Evolutionary conservation across 148 eudicot species (phyloP).

Genomic region (Heliamphora exappendiculata): DNA sequence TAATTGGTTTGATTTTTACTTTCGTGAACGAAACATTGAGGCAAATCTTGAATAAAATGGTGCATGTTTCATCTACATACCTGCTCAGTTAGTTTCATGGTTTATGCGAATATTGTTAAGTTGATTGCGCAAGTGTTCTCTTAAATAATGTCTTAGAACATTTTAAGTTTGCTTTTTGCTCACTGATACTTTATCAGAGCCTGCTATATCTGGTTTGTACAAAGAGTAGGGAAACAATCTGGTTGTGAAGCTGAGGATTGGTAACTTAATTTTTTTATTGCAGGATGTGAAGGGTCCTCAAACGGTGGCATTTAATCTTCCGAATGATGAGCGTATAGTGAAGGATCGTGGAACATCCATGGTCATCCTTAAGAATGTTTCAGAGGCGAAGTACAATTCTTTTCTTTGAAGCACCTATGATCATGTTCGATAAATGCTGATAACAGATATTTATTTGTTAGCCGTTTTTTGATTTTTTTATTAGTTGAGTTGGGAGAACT

Average conservation of each 20-base stretch:
- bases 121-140: neutral
- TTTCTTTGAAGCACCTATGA: neutral
- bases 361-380: slow-evolving; percentile 97
- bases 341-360: slow-evolving; percentile 93
- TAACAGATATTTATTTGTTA: neutral
- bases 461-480: neutral
- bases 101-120: neutral
- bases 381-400: slow-evolving; percentile 85
- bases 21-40: neutral
- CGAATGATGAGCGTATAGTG: slow-evolving; percentile 94
- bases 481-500: neutral
- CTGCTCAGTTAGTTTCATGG: neutral
- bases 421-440: neutral
- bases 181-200: neutral
- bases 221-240: neutral
- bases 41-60: neutral
- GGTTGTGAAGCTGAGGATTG: neutral
- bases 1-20: slow-evolving; percentile 2
- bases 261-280: slow-evolving; percentile 10
- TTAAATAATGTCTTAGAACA: neutral
- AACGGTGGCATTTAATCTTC: slow-evolving; percentile 96
- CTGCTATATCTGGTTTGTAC: neutral
- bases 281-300: slow-evolving; percentile 99
- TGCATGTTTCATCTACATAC: neutral
- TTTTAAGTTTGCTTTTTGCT: neutral